A percentile compares a stretch with the other conserved stretches of the same genome.
Evolutionary conservation across 2,329 filamentous ascomycete genomes (phyloP).

Genomic region (Drechslerella coelobrocha): DNA sequence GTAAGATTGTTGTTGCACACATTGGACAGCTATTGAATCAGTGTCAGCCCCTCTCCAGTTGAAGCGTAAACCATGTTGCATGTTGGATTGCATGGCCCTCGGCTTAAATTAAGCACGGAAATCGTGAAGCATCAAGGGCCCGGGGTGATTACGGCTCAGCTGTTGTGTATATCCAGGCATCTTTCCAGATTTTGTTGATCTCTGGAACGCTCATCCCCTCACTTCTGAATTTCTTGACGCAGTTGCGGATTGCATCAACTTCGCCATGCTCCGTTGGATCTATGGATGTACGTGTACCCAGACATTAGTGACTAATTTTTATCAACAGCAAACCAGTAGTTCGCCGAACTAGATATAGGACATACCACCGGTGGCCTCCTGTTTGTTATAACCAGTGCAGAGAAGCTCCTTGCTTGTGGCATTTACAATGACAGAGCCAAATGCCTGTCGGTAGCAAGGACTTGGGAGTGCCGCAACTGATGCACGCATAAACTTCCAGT

Average conservation of each 20-base stretch:
- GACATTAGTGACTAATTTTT: neutral
- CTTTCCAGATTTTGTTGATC: slow-evolving; percentile 33
- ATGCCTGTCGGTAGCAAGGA: slow-evolving; percentile 41
- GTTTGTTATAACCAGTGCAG: slow-evolving; percentile 40
- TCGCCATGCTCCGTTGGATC: slow-evolving; percentile 42
- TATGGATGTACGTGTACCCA: neutral
- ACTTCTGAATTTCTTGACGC: slow-evolving; percentile 30
- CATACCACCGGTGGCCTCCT: slow-evolving; percentile 16
- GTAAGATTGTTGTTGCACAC: slow-evolving; percentile 41
- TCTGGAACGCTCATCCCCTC: slow-evolving; percentile 24
- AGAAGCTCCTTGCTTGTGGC: slow-evolving; percentile 32
- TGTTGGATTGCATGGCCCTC: no score
- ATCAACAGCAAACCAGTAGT: neutral
- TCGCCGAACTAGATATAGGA: neutral
- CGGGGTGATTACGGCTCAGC: slow-evolving; percentile 29
- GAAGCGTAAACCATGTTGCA: neutral
- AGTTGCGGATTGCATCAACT: slow-evolving; percentile 41
- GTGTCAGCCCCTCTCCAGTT: no score
- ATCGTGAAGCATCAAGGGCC: neutral
- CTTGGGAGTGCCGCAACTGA: slow-evolving; percentile 39
- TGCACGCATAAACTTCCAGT: slow-evolving; percentile 44
- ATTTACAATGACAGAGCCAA: slow-evolving; percentile 43
- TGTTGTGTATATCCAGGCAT: slow-evolving; percentile 47
- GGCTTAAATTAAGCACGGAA: no score
- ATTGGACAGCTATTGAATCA: slow-evolving; percentile 37